Evolutionary conservation across 768 basidiomycete genomes (phyloP).

Genomic region (Kwoniella shandongensis): DNA sequence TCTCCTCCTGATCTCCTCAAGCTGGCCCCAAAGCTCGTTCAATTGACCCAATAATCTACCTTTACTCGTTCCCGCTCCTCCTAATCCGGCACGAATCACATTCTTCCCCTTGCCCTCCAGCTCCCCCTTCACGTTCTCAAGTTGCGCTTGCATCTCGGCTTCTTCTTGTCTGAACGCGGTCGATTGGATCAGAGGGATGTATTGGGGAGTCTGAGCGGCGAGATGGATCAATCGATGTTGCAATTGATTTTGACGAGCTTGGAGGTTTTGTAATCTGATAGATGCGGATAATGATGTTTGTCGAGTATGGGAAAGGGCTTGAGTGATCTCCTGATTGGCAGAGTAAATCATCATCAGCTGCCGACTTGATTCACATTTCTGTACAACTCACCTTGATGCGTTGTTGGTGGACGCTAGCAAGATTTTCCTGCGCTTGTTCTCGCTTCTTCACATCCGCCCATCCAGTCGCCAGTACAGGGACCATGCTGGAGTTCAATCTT

Average conservation of each 20-base stretch:
- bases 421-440: constrained; percentile 45
- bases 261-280: constrained; percentile 37
- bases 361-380: neutral
- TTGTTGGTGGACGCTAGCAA: constrained; percentile 48
- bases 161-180: constrained; percentile 45
- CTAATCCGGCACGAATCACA: constrained; percentile 8
- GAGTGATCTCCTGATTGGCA: constrained; percentile 12
- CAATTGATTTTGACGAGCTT: constrained; percentile 41
- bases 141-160: constrained; percentile 27
- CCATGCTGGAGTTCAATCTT: constrained; percentile 32
- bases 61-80: constrained; percentile 25
- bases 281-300: constrained; percentile 40
- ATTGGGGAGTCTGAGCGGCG: constrained; percentile 40
- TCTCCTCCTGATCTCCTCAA: constrained; percentile 45
- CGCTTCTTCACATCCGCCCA: constrained; percentile 50
- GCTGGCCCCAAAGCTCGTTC: constrained; percentile 50
- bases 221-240: constrained; percentile 47
- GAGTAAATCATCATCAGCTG: neutral
- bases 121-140: constrained; percentile 42
- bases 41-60: constrained; percentile 48
- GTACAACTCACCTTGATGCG: constrained; percentile 39
- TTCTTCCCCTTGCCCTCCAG: constrained; percentile 40
- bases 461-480: constrained; percentile 49
- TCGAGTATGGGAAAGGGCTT: constrained; percentile 30
- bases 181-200: constrained; percentile 45